Evolutionary conservation across 2,329 filamentous ascomycete species (phyloP).

Genomic region (Neopestalotiopsis rosae): DNA sequence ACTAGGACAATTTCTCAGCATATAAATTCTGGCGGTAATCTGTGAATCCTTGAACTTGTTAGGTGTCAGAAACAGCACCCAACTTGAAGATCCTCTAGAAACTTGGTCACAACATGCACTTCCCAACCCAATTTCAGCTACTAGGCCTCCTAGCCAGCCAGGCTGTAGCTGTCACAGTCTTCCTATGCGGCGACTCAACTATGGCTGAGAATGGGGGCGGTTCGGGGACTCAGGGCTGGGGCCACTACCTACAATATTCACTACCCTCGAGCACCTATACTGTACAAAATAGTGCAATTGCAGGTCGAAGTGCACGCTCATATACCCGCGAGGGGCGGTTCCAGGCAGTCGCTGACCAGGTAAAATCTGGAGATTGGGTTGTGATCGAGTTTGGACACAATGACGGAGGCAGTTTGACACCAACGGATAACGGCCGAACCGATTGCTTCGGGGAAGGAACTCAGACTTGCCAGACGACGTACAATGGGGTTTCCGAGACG

Average conservation of each 20-base stretch:
- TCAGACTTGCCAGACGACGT: slow-evolving; percentile 58
- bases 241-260: slow-evolving; percentile 61
- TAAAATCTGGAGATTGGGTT: slow-evolving; percentile 67
- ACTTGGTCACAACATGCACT: neutral
- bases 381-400: slow-evolving; percentile 78
- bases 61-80: neutral
- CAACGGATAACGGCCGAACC: slow-evolving; percentile 64
- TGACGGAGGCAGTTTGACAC: slow-evolving; percentile 63
- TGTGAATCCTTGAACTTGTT: neutral
- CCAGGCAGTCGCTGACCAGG: slow-evolving; percentile 55
- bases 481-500: slow-evolving; percentile 56
- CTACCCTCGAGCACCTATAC: slow-evolving; percentile 44
- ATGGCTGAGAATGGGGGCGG: slow-evolving; percentile 58
- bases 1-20: neutral
- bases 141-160: slow-evolving; percentile 18
- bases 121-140: slow-evolving; percentile 9
- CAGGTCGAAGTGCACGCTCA: slow-evolving; percentile 69
- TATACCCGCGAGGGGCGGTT: slow-evolving; percentile 72
- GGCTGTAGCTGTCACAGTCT: slow-evolving; percentile 46
- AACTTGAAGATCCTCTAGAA: neutral
- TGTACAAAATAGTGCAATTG: slow-evolving; percentile 69
- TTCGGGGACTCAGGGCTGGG: slow-evolving; percentile 62
- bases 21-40: neutral
- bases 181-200: slow-evolving; percentile 66
- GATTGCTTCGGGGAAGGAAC: slow-evolving; percentile 61